Evolutionary conservation across 164 flowering plant species (phyloP), one percentile per base, ranked within the genome.

Genomic region (Aristolochia fimbriata): DNA sequence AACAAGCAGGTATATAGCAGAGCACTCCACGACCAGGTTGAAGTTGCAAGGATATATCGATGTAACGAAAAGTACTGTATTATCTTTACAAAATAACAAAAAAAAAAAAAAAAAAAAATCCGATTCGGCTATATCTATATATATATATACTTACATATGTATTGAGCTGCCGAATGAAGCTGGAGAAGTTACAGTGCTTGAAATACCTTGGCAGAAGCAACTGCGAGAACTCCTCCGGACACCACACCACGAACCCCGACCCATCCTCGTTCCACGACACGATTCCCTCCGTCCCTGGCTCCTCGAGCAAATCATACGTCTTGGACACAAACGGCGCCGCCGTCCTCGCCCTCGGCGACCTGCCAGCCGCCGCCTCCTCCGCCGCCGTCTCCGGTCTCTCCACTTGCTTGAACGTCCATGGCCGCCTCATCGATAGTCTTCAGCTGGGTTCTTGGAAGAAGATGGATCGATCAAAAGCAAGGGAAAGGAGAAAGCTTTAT

Each of bases 111-210:
- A 27, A 27, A 27, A 5, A 27, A 27, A 27, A 27, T 27, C 30
- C 5, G 30, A 5, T 5, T 27, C n/a, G n/a, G n/a, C n/a, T n/a
- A n/a, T n/a, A n/a, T n/a, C n/a, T n/a, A n/a, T n/a, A n/a, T n/a
- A n/a, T n/a, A n/a, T n/a, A n/a, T 27, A 2, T 27, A 74, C 88
- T 76, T 12, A 84, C 89, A 60, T 84, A 80, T 22, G 86, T 84
- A 58, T 82, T 84, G 11, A 82, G 82, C 68, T 84, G 89, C 12
- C 86, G 81, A 55, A 84, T 63, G 80, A 84, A 83, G 75, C 86
- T 82, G 5, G 89, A 81, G 70, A 84, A 84, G 47, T 84, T 84
- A 53, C 72, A 75, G 68, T 84, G 89, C 80, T 84, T 84, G 85
- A 84, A 84, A 64, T 76, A 84, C 54, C 59, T 74, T 30, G 89